These are phyloP conservation scores for Penicillium desertorum DNA, from an alignment of 495 filamentous ascomycete species.

Conservation along the genomic window DNA sequence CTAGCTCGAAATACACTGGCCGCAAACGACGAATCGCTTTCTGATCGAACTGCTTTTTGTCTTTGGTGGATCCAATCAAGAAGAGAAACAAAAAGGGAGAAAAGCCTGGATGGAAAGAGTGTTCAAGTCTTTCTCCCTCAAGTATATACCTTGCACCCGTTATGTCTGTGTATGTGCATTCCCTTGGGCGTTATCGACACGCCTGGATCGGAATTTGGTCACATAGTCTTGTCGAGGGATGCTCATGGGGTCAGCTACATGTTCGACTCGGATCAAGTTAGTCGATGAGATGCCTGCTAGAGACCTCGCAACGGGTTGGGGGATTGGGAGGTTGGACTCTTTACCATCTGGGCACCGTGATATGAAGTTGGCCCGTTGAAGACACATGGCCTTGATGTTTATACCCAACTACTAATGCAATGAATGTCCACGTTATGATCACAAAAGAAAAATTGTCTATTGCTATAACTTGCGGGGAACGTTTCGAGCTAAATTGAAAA, in stretches of 20 bases:
- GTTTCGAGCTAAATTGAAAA: conserved; percentile 32
- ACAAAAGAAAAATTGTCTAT: conserved; percentile 29
- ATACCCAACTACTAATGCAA: conserved; percentile 15
- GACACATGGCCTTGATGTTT: conserved; percentile 7
- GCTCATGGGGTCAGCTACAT: neutral
- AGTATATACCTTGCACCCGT: neutral
- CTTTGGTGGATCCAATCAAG: no score
- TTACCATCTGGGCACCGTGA: neutral
- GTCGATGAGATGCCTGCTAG: neutral
- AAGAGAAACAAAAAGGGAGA: neutral
- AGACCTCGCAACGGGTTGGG: neutral
- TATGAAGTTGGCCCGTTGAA: neutral
- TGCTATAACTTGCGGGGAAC: conserved; percentile 30
- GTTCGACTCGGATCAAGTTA: neutral
- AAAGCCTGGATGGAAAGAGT: neutral
- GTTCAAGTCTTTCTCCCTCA: neutral
- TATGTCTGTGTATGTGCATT: neutral
- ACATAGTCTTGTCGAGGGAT: neutral
- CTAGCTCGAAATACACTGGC: conserved; percentile 87
- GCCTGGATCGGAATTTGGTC: neutral
- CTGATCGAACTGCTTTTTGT: conserved; percentile 28
- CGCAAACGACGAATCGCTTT: conserved; percentile 69
- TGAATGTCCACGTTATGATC: conserved; percentile 13
- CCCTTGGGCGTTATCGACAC: neutral
- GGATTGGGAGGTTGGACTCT: neutral